phyloP scores from a whole-genome alignment of 1,284 basidiomycete species.

The Pseudozyma thailandica region DNA sequence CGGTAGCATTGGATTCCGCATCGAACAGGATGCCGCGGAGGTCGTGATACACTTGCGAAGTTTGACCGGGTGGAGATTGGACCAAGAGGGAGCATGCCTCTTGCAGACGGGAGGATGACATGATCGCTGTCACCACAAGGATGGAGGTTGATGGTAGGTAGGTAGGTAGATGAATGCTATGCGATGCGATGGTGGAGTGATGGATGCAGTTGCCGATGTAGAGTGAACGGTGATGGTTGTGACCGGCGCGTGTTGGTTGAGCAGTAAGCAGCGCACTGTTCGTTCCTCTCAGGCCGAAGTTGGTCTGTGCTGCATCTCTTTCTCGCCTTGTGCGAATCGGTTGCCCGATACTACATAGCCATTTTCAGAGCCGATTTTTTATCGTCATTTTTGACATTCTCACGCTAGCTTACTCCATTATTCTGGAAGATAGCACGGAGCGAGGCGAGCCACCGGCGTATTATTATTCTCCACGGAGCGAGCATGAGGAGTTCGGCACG shows the following conservation, averaged over 20 bases:
- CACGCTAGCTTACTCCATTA: too few relatives aligned
- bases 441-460: too few relatives aligned
- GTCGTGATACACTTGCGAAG: constrained; percentile 55
- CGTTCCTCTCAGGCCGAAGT: background rate
- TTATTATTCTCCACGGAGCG: too few relatives aligned
- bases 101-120: constrained; percentile 28
- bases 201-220: background rate
- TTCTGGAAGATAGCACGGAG: too few relatives aligned
- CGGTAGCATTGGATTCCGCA: constrained; percentile 27
- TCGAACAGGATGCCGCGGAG: constrained; percentile 53
- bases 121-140: background rate
- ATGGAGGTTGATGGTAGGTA: background rate
- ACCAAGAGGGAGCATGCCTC: constrained; percentile 37
- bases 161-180: constrained; percentile 1
- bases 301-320: constrained; percentile 30
- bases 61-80: constrained; percentile 57
- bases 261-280: constrained; percentile 6
- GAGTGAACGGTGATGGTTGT: too few relatives aligned
- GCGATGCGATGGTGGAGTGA: background rate
- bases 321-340: background rate
- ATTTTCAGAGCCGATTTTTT: background rate
- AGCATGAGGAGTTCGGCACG: too few relatives aligned
- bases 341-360: background rate
- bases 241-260: background rate
- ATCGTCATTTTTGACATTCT: background rate